phyloP scores from a whole-genome alignment of 2,329 filamentous ascomycete species.

The Aspergillus fructus region DNA sequence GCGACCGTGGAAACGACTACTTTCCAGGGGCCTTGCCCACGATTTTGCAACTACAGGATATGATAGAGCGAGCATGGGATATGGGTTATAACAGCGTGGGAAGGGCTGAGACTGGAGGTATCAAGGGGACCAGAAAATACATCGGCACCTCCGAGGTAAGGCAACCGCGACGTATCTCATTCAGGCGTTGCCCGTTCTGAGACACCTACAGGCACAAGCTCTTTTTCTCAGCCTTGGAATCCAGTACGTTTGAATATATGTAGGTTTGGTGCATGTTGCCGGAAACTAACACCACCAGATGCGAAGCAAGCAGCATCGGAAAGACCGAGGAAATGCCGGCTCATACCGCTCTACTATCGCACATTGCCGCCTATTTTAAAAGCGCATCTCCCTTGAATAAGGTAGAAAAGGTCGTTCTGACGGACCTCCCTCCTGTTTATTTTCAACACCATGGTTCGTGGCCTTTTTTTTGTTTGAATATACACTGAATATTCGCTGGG shows the following conservation, averaged over 20 bases:
- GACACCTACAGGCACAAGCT: conserved; percentile 67
- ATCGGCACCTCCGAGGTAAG: conserved; percentile 86
- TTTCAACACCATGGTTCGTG: conserved; percentile 73
- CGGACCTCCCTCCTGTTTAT: conserved; percentile 78
- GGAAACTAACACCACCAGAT: conserved; percentile 37
- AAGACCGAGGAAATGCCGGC: conserved; percentile 47
- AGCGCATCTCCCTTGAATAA: conserved; percentile 49
- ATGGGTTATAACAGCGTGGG: conserved; percentile 74
- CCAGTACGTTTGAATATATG: conserved; percentile 46
- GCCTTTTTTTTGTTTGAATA: not conserved
- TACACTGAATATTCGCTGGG: not conserved
- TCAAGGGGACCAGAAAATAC: conserved; percentile 86
- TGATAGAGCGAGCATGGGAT: conserved; percentile 88
- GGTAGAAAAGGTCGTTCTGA: conserved; percentile 65
- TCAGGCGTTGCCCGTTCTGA: not conserved
- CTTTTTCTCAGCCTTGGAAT: conserved; percentile 71
- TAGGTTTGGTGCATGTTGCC: not conserved
- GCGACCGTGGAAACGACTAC: conserved; percentile 56
- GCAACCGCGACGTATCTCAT: not conserved
- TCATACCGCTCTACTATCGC: conserved; percentile 60
- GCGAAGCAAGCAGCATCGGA: conserved; percentile 61
- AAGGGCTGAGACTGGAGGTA: conserved; percentile 78
- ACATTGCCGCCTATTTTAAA: conserved; percentile 74
- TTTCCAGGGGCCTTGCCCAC: conserved; percentile 67
- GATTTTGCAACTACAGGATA: conserved; percentile 79